Percentiles rank a stretch among this genome's conserved stretches.
These are phyloP conservation scores for Prunus dulcis DNA, from an alignment of 306 rosid genomes.

Conservation along the genomic window DNA sequence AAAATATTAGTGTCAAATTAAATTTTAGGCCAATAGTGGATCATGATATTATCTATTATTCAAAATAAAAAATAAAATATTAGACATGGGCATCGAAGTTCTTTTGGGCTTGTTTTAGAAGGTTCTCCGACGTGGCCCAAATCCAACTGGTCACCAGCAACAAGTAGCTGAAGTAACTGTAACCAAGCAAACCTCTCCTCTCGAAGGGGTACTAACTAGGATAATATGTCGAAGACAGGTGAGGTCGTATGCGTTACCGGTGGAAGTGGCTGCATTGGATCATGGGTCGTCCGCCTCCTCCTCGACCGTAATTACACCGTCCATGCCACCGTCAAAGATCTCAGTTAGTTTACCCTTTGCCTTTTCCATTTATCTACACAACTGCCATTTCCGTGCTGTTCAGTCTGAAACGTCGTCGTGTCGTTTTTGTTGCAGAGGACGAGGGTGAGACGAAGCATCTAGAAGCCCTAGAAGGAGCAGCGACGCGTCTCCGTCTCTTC, in stretches of 20 bases:
- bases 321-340: conserved; percentile 75
- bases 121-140: no score
- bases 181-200: no score
- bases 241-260: conserved; percentile 85
- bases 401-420: neutral
- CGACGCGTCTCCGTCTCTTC: conserved; percentile 62
- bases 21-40: no score
- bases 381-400: neutral
- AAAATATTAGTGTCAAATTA: no score
- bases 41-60: no score
- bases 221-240: conserved; percentile 20
- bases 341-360: conserved; percentile 37
- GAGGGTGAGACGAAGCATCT: conserved; percentile 78
- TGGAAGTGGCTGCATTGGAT: conserved; percentile 82
- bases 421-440: conserved; percentile 43
- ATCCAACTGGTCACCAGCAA: no score
- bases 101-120: no score
- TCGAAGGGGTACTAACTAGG: no score
- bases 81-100: no score
- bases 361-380: no score
- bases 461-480: conserved; percentile 52
- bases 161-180: no score
- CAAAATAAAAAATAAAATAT: no score
- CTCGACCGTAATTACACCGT: conserved; percentile 79
- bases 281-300: conserved; percentile 79